Percentiles rank a stretch among this genome's conserved stretches.
These are phyloP conservation scores for Vanderwaltozyma verrucispora DNA, from an alignment of 805 yeast genomes.

Conservation along the genomic window DNA sequence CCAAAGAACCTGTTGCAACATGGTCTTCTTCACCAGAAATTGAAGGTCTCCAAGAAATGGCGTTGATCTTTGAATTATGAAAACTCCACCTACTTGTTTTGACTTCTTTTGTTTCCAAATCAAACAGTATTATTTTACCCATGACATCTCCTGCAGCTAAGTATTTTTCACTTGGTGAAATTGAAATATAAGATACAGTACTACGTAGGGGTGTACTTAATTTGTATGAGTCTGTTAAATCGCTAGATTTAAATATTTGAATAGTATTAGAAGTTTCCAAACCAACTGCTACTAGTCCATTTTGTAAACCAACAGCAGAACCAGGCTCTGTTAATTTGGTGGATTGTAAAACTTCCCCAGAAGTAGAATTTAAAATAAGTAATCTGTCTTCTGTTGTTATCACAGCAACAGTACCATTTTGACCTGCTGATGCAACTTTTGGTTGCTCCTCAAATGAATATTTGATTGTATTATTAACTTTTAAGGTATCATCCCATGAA, in stretches of 20 bases:
- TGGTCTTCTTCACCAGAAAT: constrained; percentile 51
- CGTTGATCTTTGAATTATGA: constrained; percentile 74
- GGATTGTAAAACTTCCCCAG: constrained; percentile 25
- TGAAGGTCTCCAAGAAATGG: constrained; percentile 56
- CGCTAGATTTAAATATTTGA: constrained; percentile 31
- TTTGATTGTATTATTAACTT: constrained; percentile 22
- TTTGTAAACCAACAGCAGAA: constrained; percentile 37
- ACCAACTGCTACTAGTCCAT: constrained; percentile 40
- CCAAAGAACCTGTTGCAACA: constrained; percentile 73
- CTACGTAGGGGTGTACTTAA: constrained; percentile 42
- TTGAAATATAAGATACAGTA: constrained; percentile 49
- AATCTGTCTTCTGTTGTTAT: constrained; percentile 37
- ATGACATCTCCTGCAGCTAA: constrained; percentile 79
- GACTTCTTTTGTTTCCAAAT: constrained; percentile 40
- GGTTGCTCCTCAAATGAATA: constrained; percentile 39
- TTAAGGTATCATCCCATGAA: constrained; percentile 85
- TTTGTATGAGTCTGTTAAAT: constrained; percentile 24
- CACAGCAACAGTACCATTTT: constrained; percentile 32
- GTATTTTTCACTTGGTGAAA: constrained; percentile 58
- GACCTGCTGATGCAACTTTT: constrained; percentile 32
- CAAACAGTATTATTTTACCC: constrained; percentile 77
- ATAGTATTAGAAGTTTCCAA: constrained; percentile 33
- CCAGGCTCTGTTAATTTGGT: constrained; percentile 31
- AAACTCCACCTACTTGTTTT: constrained; percentile 91
- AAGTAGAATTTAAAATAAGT: constrained; percentile 24